Conservation (phyloP, 352 stramenopile genomes). For the Globisporangium cystogenes region DNA sequence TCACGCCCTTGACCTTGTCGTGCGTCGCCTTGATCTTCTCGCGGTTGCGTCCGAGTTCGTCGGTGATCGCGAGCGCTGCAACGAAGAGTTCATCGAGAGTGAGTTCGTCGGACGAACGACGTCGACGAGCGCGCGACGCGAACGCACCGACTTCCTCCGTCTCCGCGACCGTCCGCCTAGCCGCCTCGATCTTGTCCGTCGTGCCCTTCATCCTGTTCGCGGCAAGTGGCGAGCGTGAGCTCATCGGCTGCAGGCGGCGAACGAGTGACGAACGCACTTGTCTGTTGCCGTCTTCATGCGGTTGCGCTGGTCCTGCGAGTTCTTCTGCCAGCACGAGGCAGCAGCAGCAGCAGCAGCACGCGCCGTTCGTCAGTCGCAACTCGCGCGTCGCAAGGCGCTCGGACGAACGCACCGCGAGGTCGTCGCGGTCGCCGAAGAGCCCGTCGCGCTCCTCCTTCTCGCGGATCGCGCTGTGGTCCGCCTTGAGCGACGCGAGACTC, state of each 20-base stretch:
- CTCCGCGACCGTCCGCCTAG: slow-evolving; percentile 74
- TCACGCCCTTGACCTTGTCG: slow-evolving; percentile 79
- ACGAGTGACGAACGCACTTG: slow-evolving; percentile 38
- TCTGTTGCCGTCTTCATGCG: slow-evolving; percentile 76
- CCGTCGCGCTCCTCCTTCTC: slow-evolving; percentile 82
- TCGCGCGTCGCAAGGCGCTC: neutral
- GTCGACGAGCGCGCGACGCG: neutral
- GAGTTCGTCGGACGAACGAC: neutral
- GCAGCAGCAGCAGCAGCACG: neutral
- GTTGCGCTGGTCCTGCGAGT: slow-evolving; percentile 62
- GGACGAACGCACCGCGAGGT: slow-evolving; percentile 30
- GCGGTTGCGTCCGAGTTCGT: slow-evolving; percentile 77
- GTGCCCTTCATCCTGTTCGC: slow-evolving; percentile 76
- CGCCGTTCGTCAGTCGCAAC: too few species aligned
- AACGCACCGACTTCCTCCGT: slow-evolving; percentile 82
- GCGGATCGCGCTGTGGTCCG: slow-evolving; percentile 76
- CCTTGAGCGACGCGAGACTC: slow-evolving; percentile 72
- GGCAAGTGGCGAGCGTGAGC: neutral
- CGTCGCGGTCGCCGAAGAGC: slow-evolving; percentile 76
- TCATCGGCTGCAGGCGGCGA: too few species aligned
- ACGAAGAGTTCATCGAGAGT: too few species aligned
- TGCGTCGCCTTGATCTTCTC: slow-evolving; percentile 84
- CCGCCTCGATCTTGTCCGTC: slow-evolving; percentile 72
- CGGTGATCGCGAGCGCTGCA: slow-evolving; percentile 68
- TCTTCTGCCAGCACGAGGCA: slow-evolving; percentile 23